A percentile compares a stretch with the other conserved stretches of the same genome.
These are phyloP conservation scores for Xylariaceae sp. DNA, from an alignment of 2,329 filamentous ascomycete species.

Conservation along the genomic window DNA sequence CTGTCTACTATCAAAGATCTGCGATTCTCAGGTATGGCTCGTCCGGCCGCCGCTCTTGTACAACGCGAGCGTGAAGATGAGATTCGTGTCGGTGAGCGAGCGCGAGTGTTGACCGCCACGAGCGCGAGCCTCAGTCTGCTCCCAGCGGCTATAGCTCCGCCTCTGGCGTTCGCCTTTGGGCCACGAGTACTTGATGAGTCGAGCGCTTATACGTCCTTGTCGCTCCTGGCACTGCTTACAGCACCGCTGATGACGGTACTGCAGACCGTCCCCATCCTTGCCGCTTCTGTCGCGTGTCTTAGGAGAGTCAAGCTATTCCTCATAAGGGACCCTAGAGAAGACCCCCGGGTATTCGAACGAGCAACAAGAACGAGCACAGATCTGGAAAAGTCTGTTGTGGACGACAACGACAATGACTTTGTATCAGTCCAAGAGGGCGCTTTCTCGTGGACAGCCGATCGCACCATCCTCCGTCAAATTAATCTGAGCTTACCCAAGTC, in stretches of 20 bases:
- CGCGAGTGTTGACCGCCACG: conserved; percentile 1
- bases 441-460: conserved; percentile 6
- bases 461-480: not conserved
- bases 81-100: conserved; percentile 1
- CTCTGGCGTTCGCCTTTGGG: conserved; percentile 3
- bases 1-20: conserved; percentile 1
- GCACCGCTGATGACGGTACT: conserved; percentile 3
- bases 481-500: not conserved
- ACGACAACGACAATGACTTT: not conserved
- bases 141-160: not conserved
- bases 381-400: not conserved
- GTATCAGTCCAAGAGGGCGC: not conserved
- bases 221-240: conserved; percentile 2
- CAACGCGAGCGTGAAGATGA: conserved; percentile 1
- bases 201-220: conserved; percentile 2
- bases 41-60: not conserved
- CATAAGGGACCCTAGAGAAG: not conserved
- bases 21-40: not conserved
- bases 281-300: conserved; percentile 1
- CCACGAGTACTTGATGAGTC: conserved; percentile 2
- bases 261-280: not conserved
- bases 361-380: not conserved
- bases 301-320: conserved; percentile 1
- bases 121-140: conserved; percentile 3
- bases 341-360: conserved; percentile 1